A percentile compares a stretch with the other conserved stretches of the same genome.
phyloP scores from a whole-genome alignment of 2,329 filamentous ascomycete species.

The Rachicladosporium sp. region DNA sequence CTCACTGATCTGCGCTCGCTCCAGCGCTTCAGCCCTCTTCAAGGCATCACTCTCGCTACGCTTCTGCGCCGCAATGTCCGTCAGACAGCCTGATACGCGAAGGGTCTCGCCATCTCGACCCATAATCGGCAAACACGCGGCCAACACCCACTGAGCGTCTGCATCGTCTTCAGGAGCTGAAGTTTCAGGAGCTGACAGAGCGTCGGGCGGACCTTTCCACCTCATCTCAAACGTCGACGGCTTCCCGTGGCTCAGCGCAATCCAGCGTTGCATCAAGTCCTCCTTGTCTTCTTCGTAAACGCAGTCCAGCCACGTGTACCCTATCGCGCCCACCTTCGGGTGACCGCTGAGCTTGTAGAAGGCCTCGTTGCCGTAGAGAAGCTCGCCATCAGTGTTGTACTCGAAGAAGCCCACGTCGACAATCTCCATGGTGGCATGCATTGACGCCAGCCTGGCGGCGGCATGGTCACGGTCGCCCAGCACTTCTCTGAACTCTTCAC shows the following conservation, averaged over 20 bases:
- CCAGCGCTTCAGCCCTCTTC: slow-evolving; percentile 28
- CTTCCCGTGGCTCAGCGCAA: slow-evolving; percentile 6
- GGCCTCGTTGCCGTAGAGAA: slow-evolving; percentile 13
- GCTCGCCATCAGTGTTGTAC: slow-evolving; percentile 8
- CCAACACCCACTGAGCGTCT: slow-evolving; percentile 13
- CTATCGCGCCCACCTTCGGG: slow-evolving; percentile 3
- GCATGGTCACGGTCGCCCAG: slow-evolving; percentile 8
- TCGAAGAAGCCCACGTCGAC: slow-evolving; percentile 14
- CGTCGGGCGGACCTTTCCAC: slow-evolving; percentile 6
- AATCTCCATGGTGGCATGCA: slow-evolving; percentile 13
- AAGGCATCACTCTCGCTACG: slow-evolving; percentile 24
- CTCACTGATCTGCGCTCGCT: slow-evolving; percentile 28
- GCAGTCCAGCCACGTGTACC: slow-evolving; percentile 7
- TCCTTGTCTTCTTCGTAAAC: slow-evolving; percentile 10
- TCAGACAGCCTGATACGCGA: slow-evolving; percentile 14
- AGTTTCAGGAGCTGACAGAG: too few relatives aligned
- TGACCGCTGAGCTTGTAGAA: slow-evolving; percentile 11
- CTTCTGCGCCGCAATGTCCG: slow-evolving; percentile 15
- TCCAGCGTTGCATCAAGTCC: slow-evolving; percentile 7
- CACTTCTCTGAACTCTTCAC: slow-evolving; percentile 4
- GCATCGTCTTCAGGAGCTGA: slow-evolving; percentile 3
- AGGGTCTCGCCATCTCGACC: slow-evolving; percentile 9
- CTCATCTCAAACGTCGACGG: slow-evolving; percentile 12
- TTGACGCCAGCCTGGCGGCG: slow-evolving; percentile 5
- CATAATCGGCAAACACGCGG: slow-evolving; percentile 11